A percentile compares a stretch with the other conserved stretches of the same genome.
Conservation (phyloP, 768 basidiomycete species). For the Rhizopogon vinicolor region DNA sequence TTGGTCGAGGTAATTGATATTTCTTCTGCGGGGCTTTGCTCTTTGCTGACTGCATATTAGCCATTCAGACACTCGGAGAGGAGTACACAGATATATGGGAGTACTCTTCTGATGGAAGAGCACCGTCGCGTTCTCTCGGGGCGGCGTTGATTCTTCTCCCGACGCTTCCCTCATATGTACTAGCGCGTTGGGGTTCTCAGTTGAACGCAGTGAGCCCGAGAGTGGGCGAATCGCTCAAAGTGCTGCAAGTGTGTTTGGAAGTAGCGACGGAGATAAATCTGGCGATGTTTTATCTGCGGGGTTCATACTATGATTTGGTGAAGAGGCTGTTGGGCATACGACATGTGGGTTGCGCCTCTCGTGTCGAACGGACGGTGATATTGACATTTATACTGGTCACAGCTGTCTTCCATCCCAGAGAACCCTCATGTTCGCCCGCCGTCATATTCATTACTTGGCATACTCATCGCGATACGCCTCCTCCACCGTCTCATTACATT, state of each 20-base stretch:
- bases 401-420: conserved; percentile 74
- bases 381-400: not conserved
- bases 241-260: conserved; percentile 49
- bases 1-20: conserved; percentile 56
- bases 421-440: conserved; percentile 72
- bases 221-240: conserved; percentile 25
- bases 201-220: conserved; percentile 29
- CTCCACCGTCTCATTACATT: conserved; percentile 53
- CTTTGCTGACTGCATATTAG: conserved; percentile 32
- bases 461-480: conserved; percentile 63
- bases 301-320: conserved; percentile 71
- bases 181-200: conserved; percentile 44
- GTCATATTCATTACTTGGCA: conserved; percentile 82
- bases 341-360: conserved; percentile 44
- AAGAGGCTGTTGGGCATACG: conserved; percentile 65
- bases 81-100: conserved; percentile 88
- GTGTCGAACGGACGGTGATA: not conserved
- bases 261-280: conserved; percentile 67
- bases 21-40: not conserved
- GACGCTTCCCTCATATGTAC: conserved; percentile 58
- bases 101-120: conserved; percentile 38
- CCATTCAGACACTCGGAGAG: conserved; percentile 82
- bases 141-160: conserved; percentile 60
- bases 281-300: conserved; percentile 74
- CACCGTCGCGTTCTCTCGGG: conserved; percentile 44